Evolutionary conservation across 495 filamentous ascomycete species (phyloP).

Genomic region (Hypoxylon trugodes): DNA sequence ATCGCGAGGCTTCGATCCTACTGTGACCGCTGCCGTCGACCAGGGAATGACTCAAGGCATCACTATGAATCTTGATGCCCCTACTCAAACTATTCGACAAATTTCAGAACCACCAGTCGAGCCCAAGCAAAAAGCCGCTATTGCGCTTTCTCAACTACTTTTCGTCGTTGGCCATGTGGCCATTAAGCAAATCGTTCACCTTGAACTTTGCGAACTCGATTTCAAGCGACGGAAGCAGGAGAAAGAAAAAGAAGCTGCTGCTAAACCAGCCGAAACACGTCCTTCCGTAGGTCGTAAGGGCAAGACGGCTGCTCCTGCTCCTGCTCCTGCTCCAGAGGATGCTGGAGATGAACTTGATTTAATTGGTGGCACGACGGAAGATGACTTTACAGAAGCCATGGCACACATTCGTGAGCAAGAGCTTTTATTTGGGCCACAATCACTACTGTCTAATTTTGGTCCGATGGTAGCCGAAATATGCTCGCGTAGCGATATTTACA

Average conservation of each 20-base stretch:
- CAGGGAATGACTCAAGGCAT: slow-evolving; percentile 43
- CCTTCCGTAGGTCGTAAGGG: slow-evolving; percentile 57
- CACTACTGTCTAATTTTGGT: slow-evolving; percentile 87
- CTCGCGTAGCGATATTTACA: slow-evolving; percentile 89
- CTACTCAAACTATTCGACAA: slow-evolving; percentile 47
- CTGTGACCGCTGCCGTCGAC: slow-evolving; percentile 41
- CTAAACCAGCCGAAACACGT: slow-evolving; percentile 48
- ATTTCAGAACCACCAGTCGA: slow-evolving; percentile 50
- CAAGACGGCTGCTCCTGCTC: slow-evolving; percentile 46
- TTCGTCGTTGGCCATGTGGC: slow-evolving; percentile 97
- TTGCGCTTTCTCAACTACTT: slow-evolving; percentile 86
- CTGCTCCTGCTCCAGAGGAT: slow-evolving; percentile 52
- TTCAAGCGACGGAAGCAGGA: slow-evolving; percentile 97
- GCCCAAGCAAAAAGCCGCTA: slow-evolving; percentile 67
- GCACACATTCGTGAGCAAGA: slow-evolving; percentile 93
- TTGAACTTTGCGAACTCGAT: slow-evolving; percentile 96
- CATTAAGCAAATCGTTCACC: slow-evolving; percentile 99
- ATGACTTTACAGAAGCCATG: slow-evolving; percentile 98
- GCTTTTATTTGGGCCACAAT: slow-evolving; percentile 85
- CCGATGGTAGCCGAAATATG: slow-evolving; percentile 92
- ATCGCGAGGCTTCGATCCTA: slow-evolving; percentile 50
- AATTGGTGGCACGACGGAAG: slow-evolving; percentile 96
- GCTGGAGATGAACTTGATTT: slow-evolving; percentile 89
- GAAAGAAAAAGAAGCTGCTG: slow-evolving; percentile 77
- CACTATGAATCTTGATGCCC: slow-evolving; percentile 42